Base-by-base conservation (phyloP, 345 rosid species). In the Eucalyptus regnans region DNA sequence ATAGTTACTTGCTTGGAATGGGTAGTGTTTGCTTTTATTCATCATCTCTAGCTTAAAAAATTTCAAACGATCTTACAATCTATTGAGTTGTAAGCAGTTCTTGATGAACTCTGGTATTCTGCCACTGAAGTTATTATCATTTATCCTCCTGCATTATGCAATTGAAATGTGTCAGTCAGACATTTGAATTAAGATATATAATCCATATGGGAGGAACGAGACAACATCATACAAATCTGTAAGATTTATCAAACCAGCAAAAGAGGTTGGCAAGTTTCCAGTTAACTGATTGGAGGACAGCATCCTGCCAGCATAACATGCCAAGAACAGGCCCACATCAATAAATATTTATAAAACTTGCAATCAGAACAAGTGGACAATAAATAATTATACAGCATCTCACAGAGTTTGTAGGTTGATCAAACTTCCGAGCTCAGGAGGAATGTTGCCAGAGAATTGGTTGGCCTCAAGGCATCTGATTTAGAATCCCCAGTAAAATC, bases 111-210 rank as follows among this genome's bases (percentile, higher is more conserved):
- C 92, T 7, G 98, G 99, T 83, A 96, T 94, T 31, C 91, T 91
- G 88, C 98, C 99, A 66, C 86, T 95, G 89, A 97, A 92, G 91
- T 91, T 92, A 92, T 97, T 97, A 88, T 96, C 99, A 41, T 93
- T 95, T 76, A 96, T 92, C 91, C 95, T 92, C 54, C 99, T 97
- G 95, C 95, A 93, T 87, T 86, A 87, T 71, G 64, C 44, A 89
- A 51, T n/a, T 25, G 17, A 22, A 27, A 66, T 4, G 16, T 50
- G 29, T 41, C 48, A 41, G 33, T 76, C 48, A 76, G 66, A 86
- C 27, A 85, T 52, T 11, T 51, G 44, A 18, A n/a, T n/a, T 54
- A 51, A 18, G 64, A 54, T 86, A 31, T 86, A 64, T 31, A 46
- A 27, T 81, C 64, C 14, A 76, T 22, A 58, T 50, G 88, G 64